Evolutionary conservation across 108 stramenopile species (phyloP).

Genomic region (Discostella stelligeroides): DNA sequence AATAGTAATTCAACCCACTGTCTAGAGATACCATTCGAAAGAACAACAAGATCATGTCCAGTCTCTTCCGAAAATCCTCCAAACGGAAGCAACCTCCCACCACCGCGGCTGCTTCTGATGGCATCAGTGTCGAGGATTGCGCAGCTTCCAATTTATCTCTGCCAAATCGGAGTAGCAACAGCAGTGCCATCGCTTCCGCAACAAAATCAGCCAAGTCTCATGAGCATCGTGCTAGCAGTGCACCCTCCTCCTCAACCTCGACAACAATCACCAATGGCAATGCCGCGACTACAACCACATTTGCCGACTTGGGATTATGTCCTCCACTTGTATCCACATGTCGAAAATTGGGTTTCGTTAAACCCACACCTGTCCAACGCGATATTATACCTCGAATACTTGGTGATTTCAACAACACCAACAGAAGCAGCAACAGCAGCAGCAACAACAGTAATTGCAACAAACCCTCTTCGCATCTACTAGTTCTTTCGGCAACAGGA

Average conservation of each 20-base stretch:
- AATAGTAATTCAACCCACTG: too few species aligned
- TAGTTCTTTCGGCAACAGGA: slow-evolving; percentile 81
- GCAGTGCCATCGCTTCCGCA: background rate
- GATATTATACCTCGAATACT: slow-evolving; percentile 73
- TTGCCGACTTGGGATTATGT: slow-evolving; percentile 67
- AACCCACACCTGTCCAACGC: slow-evolving; percentile 78
- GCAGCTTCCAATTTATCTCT: background rate
- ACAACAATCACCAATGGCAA: background rate
- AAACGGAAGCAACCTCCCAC: slow-evolving; percentile 25
- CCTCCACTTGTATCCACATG: slow-evolving; percentile 74
- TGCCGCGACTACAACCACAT: slow-evolving; percentile 34
- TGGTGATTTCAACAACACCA: background rate
- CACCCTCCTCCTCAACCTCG: background rate
- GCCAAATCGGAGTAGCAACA: background rate
- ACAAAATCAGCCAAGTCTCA: background rate
- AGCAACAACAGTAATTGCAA: background rate
- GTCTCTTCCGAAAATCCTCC: slow-evolving; percentile 24
- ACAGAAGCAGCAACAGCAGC: background rate
- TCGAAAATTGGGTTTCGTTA: slow-evolving; percentile 61
- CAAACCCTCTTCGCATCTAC: slow-evolving; percentile 44
- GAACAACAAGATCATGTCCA: slow-evolving; percentile 23
- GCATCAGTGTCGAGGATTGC: background rate
- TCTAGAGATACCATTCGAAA: too few species aligned
- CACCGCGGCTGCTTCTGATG: background rate
- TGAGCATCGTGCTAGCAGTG: too few species aligned